Evolutionary conservation across 345 rosid species (phyloP).

Genomic region (Eucalyptus polybractea): DNA sequence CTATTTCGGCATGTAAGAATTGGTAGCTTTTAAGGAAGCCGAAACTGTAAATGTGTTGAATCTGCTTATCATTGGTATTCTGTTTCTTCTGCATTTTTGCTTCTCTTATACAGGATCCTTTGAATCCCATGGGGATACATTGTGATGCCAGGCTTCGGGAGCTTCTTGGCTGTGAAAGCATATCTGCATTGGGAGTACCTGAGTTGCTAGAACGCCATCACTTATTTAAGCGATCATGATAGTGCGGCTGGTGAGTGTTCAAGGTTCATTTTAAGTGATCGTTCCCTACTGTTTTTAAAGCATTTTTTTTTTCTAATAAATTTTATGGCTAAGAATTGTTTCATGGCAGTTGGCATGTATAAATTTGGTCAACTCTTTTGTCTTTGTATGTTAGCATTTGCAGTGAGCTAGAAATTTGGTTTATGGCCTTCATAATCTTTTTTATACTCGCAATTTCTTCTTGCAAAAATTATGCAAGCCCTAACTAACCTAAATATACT

Average conservation of each 20-base stretch:
- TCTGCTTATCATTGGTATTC: background rate
- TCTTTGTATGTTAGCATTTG: background rate
- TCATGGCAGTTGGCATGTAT: background rate
- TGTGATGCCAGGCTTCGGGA: constrained; percentile 71
- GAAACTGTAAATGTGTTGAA: background rate
- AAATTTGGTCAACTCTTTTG: background rate
- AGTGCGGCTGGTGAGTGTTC: background rate
- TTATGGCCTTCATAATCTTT: background rate
- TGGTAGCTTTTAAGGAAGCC: background rate
- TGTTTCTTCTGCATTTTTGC: background rate
- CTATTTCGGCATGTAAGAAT: background rate
- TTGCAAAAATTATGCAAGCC: background rate
- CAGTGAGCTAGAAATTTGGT: background rate
- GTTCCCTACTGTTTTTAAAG: background rate
- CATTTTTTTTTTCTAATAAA: background rate
- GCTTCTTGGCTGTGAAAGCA: constrained; percentile 86
- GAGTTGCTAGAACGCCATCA: constrained; percentile 62
- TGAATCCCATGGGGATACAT: constrained; percentile 63
- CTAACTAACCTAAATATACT: background rate
- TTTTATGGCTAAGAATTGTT: background rate
- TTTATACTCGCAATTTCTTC: background rate
- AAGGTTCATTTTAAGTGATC: background rate
- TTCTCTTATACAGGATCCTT: constrained; percentile 41
- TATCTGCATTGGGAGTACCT: constrained; percentile 67
- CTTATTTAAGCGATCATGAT: constrained; percentile 52